Base-by-base conservation (phyloP, 2,329 filamentous ascomycete genomes). In the Rhinocladiella similis region DNA sequence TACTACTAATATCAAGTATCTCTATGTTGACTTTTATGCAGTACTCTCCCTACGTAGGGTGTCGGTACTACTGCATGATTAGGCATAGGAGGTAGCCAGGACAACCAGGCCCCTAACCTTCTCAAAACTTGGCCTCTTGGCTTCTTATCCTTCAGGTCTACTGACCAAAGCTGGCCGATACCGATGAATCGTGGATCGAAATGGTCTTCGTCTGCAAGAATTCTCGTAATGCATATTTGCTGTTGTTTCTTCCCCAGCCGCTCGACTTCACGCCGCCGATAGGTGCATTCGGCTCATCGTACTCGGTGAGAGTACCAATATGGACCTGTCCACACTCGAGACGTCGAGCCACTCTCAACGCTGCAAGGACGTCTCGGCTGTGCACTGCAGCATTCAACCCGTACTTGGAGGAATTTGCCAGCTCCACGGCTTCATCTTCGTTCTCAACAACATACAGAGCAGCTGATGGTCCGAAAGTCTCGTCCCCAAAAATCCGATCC, bases 401-500 rank as follows among this genome's bases (percentile, higher is more conserved):
- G 55, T 65, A 60, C 4, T 47, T 19, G 10, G 41, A 54, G 13
- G 59, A 51, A 50, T 67, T 68, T 0, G 63, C 63, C 19, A 56
- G 38, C 9, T 38, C 14, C n/a, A 67, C 35, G 4, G 59, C 63
- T 16, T 67, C 63, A 4, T 90, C 87, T 45, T 90, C 87, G n/a
- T 46, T 53, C 14, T 84, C 78, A 20, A 92, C 79, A 19, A 81
- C 77, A 14, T 87, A 81, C n/a, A 94, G 67, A 14, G 83, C 85
- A 1, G 91, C 87, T 0, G 83, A 83, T 0, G 90, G 90, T 0
- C 89, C 90, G 66, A 95, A 95, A 1, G 83, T 87, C 72, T 94
- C 90, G 0, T 81, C 85, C 62, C 81, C 75, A 71, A 87, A 93
- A 13, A 94, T 73, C 51, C 89, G 85, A 89, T 92, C 93, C 0